Evolutionary conservation across 176 grass and related monocot species (phyloP).

Genomic region (Avena atlantica): DNA sequence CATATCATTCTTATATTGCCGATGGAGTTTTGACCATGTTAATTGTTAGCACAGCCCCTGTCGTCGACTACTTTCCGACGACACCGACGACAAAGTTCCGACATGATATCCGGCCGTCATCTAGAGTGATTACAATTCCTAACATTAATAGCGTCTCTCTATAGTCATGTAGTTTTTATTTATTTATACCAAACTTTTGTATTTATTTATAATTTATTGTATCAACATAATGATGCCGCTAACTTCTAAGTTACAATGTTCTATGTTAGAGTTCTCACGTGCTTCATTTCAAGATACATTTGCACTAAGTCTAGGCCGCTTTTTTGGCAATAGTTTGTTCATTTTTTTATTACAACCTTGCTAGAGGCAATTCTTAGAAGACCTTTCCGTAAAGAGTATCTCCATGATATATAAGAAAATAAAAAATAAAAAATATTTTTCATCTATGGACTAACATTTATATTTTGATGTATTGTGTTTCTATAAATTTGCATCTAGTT

Average conservation of each 20-base stretch:
- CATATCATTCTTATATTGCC: too few species aligned
- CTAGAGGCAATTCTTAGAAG: neutral
- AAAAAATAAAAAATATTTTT: neutral
- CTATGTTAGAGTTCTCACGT: neutral
- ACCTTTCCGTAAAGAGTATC: neutral
- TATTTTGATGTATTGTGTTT: neutral
- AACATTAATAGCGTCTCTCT: too few species aligned
- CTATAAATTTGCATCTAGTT: neutral
- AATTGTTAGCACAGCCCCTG: too few species aligned
- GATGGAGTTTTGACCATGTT: too few species aligned
- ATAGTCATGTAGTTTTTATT: neutral
- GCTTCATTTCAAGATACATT: neutral
- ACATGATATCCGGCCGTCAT: too few species aligned
- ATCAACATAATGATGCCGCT: neutral
- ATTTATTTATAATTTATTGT: neutral
- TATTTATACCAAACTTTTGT: neutral
- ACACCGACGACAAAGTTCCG: too few species aligned
- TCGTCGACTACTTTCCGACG: too few species aligned
- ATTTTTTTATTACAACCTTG: neutral
- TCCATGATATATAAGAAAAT: neutral
- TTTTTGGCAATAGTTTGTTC: neutral
- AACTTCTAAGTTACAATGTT: neutral
- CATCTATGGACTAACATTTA: neutral
- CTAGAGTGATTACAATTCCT: too few species aligned
- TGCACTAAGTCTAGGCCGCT: neutral